Percentiles rank a stretch among this genome's conserved stretches.
Evolutionary conservation across 345 rosid genomes (phyloP).

Genomic region (Angophora floribunda): DNA sequence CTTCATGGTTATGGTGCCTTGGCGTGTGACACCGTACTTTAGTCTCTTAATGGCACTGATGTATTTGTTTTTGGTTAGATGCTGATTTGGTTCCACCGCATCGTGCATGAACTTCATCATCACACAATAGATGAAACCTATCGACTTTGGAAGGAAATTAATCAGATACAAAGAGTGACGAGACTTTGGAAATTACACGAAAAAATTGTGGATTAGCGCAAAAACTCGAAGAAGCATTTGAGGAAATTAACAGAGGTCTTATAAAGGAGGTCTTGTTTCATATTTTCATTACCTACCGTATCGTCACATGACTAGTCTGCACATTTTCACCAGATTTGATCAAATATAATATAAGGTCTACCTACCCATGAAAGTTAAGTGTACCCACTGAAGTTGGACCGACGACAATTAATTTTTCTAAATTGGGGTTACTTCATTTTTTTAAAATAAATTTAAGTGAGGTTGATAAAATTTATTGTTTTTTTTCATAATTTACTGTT

Average conservation of each 20-base stretch:
- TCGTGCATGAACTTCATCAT: neutral
- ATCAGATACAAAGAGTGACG: neutral
- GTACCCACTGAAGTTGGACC: neutral
- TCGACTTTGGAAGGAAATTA: neutral
- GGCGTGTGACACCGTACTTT: neutral
- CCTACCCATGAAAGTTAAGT: neutral
- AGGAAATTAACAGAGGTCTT: neutral
- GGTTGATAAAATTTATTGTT: neutral
- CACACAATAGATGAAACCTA: neutral
- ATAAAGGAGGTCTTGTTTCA: neutral
- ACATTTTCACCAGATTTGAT: neutral
- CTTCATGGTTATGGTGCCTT: neutral
- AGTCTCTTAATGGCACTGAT: neutral
- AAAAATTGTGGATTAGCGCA: neutral
- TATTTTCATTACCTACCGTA: neutral
- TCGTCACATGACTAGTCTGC: neutral
- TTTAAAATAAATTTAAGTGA: neutral
- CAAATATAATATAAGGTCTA: neutral
- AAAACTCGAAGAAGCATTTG: neutral
- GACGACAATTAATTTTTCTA: neutral
- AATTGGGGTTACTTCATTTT: neutral
- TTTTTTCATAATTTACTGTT: neutral
- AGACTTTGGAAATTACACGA: neutral
- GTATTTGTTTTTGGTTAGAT: neutral
- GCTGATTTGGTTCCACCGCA: neutral